A percentile compares a stretch with the other conserved stretches of the same genome.
Evolutionary conservation across 2,329 filamentous ascomycete species (phyloP).

Genomic region (Apiospora rasikravindrae): DNA sequence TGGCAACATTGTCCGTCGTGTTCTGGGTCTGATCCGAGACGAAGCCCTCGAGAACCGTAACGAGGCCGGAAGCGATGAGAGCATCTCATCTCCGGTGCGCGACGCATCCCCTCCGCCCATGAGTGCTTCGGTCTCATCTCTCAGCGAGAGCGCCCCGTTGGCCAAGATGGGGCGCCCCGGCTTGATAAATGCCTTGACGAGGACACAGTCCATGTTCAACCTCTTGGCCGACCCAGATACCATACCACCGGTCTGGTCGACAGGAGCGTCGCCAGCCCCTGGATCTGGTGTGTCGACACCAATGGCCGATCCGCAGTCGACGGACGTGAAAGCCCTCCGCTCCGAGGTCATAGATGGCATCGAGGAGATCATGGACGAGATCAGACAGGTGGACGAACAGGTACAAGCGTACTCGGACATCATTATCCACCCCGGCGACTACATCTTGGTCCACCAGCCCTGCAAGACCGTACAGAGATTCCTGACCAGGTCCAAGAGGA

Average conservation of each 20-base stretch:
- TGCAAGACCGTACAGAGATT: conserved; percentile 89
- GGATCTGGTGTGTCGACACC: conserved; percentile 58
- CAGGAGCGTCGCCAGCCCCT: conserved; percentile 51
- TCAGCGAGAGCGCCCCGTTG: conserved; percentile 18
- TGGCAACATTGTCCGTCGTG: conserved; percentile 90
- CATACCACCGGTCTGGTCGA: conserved; percentile 55
- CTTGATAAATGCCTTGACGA: conserved; percentile 65
- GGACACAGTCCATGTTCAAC: conserved; percentile 83
- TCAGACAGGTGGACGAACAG: conserved; percentile 90
- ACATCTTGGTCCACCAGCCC: conserved; percentile 87
- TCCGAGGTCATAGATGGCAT: conserved; percentile 94
- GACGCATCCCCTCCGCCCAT: conserved; percentile 21
- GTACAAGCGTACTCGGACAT: conserved; percentile 88
- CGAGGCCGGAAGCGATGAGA: conserved; percentile 62
- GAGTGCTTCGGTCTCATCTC: conserved; percentile 12
- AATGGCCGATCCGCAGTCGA: conserved; percentile 43
- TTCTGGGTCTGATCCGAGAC: conserved; percentile 88
- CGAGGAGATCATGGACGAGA: conserved; percentile 93
- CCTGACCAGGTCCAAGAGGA: conserved; percentile 82
- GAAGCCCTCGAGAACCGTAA: conserved; percentile 84
- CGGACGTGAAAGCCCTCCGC: conserved; percentile 72
- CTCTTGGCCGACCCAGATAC: conserved; percentile 73
- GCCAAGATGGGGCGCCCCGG: conserved; percentile 55
- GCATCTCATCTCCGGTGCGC: conserved; percentile 32
- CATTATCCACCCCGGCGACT: conserved; percentile 91